Evolutionary conservation across 2,329 filamentous ascomycete species (phyloP).

Genomic region (Penicillium sp.): DNA sequence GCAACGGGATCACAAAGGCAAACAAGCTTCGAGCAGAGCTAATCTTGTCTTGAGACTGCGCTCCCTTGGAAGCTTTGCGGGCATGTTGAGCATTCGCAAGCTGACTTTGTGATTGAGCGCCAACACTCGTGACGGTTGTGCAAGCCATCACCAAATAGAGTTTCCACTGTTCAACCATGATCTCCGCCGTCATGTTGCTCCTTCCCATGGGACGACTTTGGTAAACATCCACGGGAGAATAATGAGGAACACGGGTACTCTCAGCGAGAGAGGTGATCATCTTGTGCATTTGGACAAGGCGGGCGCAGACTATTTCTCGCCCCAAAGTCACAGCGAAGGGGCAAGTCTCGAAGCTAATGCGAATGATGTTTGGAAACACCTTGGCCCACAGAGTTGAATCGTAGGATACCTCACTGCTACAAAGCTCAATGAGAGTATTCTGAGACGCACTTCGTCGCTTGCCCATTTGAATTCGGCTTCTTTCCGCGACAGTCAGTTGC

Average conservation of each 20-base stretch:
- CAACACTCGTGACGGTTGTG: constrained; percentile 82
- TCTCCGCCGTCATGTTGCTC: constrained; percentile 67
- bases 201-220: constrained; percentile 39
- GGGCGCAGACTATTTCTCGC: constrained; percentile 84
- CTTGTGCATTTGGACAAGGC: constrained; percentile 88
- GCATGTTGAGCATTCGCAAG: constrained; percentile 64
- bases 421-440: constrained; percentile 85
- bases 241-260: constrained; percentile 51
- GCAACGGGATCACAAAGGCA: constrained; percentile 79
- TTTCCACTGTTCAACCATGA: constrained; percentile 96
- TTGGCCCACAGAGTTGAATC: constrained; percentile 97
- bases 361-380: constrained; percentile 90
- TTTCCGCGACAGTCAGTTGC: constrained; percentile 75
- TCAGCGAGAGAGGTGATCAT: constrained; percentile 75
- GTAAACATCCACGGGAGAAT: constrained; percentile 31
- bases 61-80: constrained; percentile 68
- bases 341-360: constrained; percentile 83
- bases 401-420: constrained; percentile 90
- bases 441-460: constrained; percentile 77
- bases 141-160: constrained; percentile 95
- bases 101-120: constrained; percentile 55
- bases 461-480: constrained; percentile 84
- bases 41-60: constrained; percentile 67
- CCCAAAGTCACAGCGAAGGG: constrained; percentile 86
- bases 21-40: constrained; percentile 85